Conservation (phyloP, 306 rosid genomes). For the Prunus campanulata region DNA sequence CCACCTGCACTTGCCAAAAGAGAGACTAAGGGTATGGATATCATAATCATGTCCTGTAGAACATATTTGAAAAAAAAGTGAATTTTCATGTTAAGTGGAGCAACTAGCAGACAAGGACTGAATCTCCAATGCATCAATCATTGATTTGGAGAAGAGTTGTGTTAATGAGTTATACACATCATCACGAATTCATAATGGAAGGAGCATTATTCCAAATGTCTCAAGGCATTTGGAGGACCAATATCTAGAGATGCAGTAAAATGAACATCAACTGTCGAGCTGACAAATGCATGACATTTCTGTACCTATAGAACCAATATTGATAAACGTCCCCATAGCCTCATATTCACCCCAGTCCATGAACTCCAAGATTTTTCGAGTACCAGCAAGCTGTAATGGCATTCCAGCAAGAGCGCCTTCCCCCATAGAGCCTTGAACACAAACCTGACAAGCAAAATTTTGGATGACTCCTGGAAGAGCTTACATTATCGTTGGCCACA, state of each 20-base stretch:
- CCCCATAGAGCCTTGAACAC: constrained; percentile 99
- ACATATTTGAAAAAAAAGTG: too few relatives aligned
- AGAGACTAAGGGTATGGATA: neutral
- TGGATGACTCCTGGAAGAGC: constrained; percentile 18
- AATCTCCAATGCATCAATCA: neutral
- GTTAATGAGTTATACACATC: neutral
- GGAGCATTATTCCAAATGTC: neutral
- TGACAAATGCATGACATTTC: constrained; percentile 6
- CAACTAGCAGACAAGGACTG: neutral
- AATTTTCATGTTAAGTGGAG: neutral
- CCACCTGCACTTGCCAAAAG: constrained; percentile 59
- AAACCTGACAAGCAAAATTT: constrained; percentile 55
- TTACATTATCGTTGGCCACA: neutral
- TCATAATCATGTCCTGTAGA: too few relatives aligned
- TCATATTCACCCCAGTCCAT: constrained; percentile 99
- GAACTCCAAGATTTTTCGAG: constrained; percentile 77
- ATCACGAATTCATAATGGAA: neutral
- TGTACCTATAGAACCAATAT: constrained; percentile 88
- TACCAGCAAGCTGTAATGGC: constrained; percentile 98
- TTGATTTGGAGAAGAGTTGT: neutral
- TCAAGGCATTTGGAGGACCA: constrained; percentile 4
- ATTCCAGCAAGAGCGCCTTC: constrained; percentile 95
- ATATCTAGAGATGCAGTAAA: constrained; percentile 12
- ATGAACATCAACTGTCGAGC: constrained; percentile 12
- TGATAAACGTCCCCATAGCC: constrained; percentile 80